Base-by-base conservation (phyloP, 2,329 filamentous ascomycete genomes). In the Raffaelea deltoideospora region DNA sequence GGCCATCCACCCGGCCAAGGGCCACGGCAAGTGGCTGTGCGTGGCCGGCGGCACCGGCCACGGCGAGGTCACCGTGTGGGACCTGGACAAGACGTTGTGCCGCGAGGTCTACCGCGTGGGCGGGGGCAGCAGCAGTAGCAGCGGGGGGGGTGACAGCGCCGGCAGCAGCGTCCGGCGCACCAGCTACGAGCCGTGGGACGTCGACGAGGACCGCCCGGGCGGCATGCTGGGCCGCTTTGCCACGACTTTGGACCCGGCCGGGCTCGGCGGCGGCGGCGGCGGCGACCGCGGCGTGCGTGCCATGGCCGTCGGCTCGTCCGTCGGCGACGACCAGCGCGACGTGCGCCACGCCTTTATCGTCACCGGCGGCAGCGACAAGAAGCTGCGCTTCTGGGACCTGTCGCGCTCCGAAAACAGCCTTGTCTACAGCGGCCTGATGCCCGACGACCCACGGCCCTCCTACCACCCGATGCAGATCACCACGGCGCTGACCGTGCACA, bases 31-130 rank as follows among this genome's bases (percentile, higher is more conserved):
- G 53, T 88, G 84, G 72, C 72, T 96, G 1, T 92, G 86, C 53
- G 79, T 95, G 9, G 79, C 86, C 3, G 87, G 88, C 14, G 87
- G 88, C 9, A 92, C 82, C 8, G 81, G 76, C 4, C 76, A 83
- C 42, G 85, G 85, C 14, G 90, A 98, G 52, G 74, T 98, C 23
- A 92, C 85, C 0, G 81, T 93, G 1, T 98, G 90, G 90, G 90
- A 96, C 50, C 65, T 96, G 14, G 88, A 96, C 53, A 92, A 88
- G 58, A 75, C 77, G 8, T 70, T 81, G 32, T 98, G 90, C 50
- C 74, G 84, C 41, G 87, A 96, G 53, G 78, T 95, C 1, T 94
- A 93, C 53, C 77, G 85, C 59, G 79, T 53, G 53, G 69, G 75
- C 2, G 71, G 72, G 10, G 33, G 32, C 15, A 10, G 22, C n/a